Evolutionary conservation across 805 yeast species (phyloP), one percentile per base, ranked within the genome.

Genomic region (Lipomyces yamanashiensis): DNA sequence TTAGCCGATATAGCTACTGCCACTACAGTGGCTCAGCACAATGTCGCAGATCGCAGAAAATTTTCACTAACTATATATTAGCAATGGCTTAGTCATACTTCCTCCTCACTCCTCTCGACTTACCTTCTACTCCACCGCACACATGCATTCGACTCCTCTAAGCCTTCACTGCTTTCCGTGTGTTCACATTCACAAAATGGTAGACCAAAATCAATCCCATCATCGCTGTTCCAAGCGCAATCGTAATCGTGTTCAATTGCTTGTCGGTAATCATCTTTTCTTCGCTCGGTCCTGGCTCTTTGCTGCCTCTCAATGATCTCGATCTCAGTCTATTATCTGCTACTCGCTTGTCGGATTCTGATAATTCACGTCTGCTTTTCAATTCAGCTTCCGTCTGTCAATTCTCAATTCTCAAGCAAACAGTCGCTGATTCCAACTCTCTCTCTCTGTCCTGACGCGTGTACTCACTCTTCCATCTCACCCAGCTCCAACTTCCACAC

Each of bases 231-330:
- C 97, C 98, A 69, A 89, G 87, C 12, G 85, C 76, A 52, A 90
- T 81, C 56, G 90, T 96, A 51, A 90, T 78, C 54, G 84, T 77
- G 75, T 92, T 85, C 74, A 92, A 82, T 76, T 91, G 95, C 60
- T 80, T 80, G 81, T 92, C 98, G 15, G 90, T 81, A 72, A 92
- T 92, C 97, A 92, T 92, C 54, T 34, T 52, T 52, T 28, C 7
- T 36, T 9, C 54, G 23, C 7, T 50, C 7, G 37, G 91, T 91
- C 49, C 33, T 57, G 34, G 51, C 13, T 40, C 39, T 23, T 37
- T 37, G 40, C 17, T 39, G 23, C 48, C 17, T 41, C 19, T 19
- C 21, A 12, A n/a, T 43, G 40, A 13, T 17, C 37, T 39, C 33
- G 39, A 19, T 36, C 19, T 10, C 33, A 1, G 7, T 5, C 36